Percentiles rank a stretch among this genome's conserved stretches.
Evolutionary conservation across 331 rosid genomes (phyloP).

Genomic region (Malus hybrid): DNA sequence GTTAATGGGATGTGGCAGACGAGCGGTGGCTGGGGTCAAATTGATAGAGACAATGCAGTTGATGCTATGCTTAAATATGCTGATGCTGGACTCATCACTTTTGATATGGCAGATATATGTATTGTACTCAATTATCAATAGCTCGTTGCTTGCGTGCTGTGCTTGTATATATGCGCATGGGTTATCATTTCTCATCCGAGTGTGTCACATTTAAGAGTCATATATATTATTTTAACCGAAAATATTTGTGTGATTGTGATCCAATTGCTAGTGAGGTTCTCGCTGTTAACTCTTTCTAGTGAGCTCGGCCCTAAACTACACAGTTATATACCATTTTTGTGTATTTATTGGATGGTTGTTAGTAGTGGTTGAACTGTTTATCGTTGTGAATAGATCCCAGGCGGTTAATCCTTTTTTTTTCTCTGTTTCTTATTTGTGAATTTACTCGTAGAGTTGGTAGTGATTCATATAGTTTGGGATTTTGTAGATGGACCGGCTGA

Average conservation of each 20-base stretch:
- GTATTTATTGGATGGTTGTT: not conserved
- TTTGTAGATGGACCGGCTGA: slow-evolving; percentile 94
- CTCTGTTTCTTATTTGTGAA: not conserved
- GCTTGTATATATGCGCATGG: not conserved
- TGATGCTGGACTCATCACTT: slow-evolving; percentile 65
- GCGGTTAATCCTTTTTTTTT: not conserved
- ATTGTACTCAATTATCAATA: slow-evolving; percentile 5
- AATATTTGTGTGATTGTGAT: too few relatives aligned
- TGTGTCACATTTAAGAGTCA: not conserved
- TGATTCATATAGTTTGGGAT: slow-evolving; percentile 5
- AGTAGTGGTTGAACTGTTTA: not conserved
- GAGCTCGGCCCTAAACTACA: not conserved
- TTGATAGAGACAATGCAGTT: slow-evolving; percentile 54
- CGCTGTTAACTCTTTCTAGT: not conserved
- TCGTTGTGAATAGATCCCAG: not conserved
- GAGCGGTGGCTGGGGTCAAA: slow-evolving; percentile 87
- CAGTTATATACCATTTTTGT: not conserved
- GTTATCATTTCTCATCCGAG: not conserved
- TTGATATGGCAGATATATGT: slow-evolving; percentile 92
- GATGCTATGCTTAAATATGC: slow-evolving; percentile 73
- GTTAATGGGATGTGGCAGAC: slow-evolving; percentile 95
- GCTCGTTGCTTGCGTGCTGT: not conserved
- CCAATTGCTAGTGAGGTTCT: not conserved
- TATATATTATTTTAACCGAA: not conserved
- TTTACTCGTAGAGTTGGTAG: not conserved